Base-by-base conservation (phyloP, 1,139 yeast genomes). In the Hemisphaericaspora xylofermentans region DNA sequence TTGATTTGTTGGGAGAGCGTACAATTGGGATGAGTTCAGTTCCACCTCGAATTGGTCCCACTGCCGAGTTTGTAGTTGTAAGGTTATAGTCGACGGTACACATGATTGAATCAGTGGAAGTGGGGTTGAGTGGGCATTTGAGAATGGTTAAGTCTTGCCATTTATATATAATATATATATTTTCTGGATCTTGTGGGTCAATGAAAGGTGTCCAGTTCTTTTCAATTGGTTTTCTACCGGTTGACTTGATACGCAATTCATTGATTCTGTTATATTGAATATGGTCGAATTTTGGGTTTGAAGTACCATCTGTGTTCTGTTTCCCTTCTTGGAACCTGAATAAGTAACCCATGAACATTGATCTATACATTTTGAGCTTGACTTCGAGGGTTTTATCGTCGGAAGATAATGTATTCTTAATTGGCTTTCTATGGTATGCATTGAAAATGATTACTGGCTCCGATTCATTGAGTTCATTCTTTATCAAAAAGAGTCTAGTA, bases 151-250 rank as follows among this genome's bases (percentile, higher is more conserved):
- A 52, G 32, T 60, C 53, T 16, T 66, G 56, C 74, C 74, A 70
- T 32, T 73, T 51, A 49, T 66, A 69, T 6, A 71, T 60, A 28
- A 69, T 58, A 44, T 63, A 53, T 15, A 71, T 42, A 29, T 48
- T 45, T 5, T 42, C 40, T 38, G 69, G 55, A 21, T 55, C 58
- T 2, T 35, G 35, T 17, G 52, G 50, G 45, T 64, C 62, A 13
- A 66, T 45, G 43, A 71, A 58, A 0, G 77, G 76, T 2, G 74
- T 67, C 77, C 77, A 71, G 48, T 71, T 71, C 49, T 71, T 71
- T 45, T 70, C 73, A 13, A 37, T 28, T 28, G 19, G n/a, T 15
- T 39, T 36, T 18, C 49, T 14, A 51, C 12, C 53, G 52, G 9
- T 33, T 16, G 16, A 24, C 30, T 58, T 58, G 24, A 59, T 56